These are phyloP conservation scores for Penicillium pulvis DNA, from an alignment of 495 filamentous ascomycete species.

Conservation along the genomic window DNA sequence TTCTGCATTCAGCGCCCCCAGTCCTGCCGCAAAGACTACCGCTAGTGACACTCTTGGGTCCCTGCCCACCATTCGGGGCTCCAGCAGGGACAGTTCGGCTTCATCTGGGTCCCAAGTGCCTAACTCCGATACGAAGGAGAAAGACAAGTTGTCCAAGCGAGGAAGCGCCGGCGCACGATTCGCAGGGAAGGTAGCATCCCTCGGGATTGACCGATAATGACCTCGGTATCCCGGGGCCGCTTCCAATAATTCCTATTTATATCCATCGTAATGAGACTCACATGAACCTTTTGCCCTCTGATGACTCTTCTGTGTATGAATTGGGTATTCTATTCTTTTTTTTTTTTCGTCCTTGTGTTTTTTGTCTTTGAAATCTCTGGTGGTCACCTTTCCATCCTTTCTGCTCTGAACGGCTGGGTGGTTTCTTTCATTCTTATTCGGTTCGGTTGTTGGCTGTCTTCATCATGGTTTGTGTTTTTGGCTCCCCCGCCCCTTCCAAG, in stretches of 20 bases:
- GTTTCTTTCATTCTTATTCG: neutral
- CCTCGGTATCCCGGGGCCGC: constrained; percentile 2
- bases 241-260: constrained; percentile 26
- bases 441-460: neutral
- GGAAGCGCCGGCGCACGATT: constrained; percentile 53
- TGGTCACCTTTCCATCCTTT: neutral
- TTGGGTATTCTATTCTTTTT: constrained; percentile 14
- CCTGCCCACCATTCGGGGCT: constrained; percentile 46
- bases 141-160: constrained; percentile 54
- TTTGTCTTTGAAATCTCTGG: neutral
- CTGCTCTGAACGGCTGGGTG: neutral
- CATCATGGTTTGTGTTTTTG: neutral
- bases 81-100: constrained; percentile 26
- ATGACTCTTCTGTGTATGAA: constrained; percentile 21
- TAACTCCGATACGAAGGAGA: constrained; percentile 42
- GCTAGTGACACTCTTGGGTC: constrained; percentile 46
- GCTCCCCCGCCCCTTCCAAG: neutral
- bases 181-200: constrained; percentile 50
- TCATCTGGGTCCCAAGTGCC: constrained; percentile 31
- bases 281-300: constrained; percentile 23
- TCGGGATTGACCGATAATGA: constrained; percentile 45
- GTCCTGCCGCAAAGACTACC: constrained; percentile 23
- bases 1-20: constrained; percentile 28
- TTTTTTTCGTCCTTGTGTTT: constrained; percentile 1
- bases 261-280: constrained; percentile 27